phyloP scores from a whole-genome alignment of 2,329 filamentous ascomycete genomes.

The Bipolaris bicolor region DNA sequence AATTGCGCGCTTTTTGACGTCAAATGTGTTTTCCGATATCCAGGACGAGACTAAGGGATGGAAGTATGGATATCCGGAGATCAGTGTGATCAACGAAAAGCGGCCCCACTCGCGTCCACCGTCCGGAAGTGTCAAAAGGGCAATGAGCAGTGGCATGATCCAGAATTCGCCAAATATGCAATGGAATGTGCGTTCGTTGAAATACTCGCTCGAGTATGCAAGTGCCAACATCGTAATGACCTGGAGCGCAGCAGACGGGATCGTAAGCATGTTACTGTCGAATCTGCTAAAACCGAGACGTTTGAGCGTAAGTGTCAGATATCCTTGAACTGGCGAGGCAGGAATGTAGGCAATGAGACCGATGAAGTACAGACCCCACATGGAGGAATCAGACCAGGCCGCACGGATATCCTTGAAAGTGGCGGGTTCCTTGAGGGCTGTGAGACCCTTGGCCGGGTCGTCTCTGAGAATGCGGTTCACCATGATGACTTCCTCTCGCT shows the following conservation, averaged over 20 bases:
- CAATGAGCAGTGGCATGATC: constrained; percentile 50
- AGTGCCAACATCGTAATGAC: constrained; percentile 57
- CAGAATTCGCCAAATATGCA: constrained; percentile 51
- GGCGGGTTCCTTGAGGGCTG: constrained; percentile 62
- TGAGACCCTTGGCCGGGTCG: constrained; percentile 61
- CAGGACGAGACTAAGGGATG: constrained; percentile 67
- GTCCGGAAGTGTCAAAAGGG: constrained; percentile 44
- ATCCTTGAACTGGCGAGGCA: constrained; percentile 45
- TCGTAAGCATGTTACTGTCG: constrained; percentile 51
- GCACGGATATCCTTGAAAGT: constrained; percentile 55
- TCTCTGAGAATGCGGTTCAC: constrained; percentile 66
- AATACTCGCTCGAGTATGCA: constrained; percentile 54
- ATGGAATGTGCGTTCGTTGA: constrained; percentile 60
- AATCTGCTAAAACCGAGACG: constrained; percentile 51
- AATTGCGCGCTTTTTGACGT: constrained; percentile 66
- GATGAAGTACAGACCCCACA: constrained; percentile 62
- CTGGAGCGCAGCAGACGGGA: constrained; percentile 55
- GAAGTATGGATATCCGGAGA: constrained; percentile 51
- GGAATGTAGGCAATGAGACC: constrained; percentile 51
- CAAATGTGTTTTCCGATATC: constrained; percentile 67
- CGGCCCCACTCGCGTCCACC: constrained; percentile 47
- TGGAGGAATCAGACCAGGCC: constrained; percentile 61
- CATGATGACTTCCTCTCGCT: constrained; percentile 71
- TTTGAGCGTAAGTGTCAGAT: constrained; percentile 50
- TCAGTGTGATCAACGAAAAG: constrained; percentile 48